A percentile compares a stretch with the other conserved stretches of the same genome.
phyloP scores from a whole-genome alignment of 345 rosid species.

The Microcos paniculata region DNA sequence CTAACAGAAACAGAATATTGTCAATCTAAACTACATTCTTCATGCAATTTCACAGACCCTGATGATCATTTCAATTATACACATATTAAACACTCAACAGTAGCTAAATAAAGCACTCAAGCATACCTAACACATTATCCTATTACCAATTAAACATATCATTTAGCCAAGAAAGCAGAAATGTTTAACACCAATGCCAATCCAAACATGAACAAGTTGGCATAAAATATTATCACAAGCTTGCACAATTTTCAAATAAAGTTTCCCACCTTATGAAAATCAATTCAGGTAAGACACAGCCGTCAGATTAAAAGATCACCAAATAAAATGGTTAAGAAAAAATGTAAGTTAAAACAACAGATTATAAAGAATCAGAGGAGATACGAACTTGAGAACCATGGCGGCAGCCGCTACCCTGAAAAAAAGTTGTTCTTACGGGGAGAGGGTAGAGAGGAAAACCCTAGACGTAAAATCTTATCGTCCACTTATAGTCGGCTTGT shows the following conservation, averaged over 20 bases:
- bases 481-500: background rate
- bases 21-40: background rate
- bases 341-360: background rate
- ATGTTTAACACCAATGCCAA: background rate
- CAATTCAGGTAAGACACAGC: background rate
- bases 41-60: background rate
- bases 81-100: background rate
- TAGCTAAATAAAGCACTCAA: background rate
- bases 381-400: slow-evolving; percentile 18
- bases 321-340: background rate
- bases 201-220: background rate
- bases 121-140: background rate
- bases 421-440: background rate
- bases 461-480: background rate
- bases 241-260: too few species aligned
- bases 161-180: background rate
- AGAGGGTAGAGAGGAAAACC: background rate
- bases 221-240: background rate
- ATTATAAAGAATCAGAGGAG: background rate
- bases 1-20: background rate
- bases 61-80: background rate
- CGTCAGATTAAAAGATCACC: background rate
- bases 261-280: background rate
- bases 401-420: background rate
- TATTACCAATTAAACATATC: background rate